A percentile compares a stretch with the other conserved stretches of the same genome.
phyloP scores from a whole-genome alignment of 2,329 filamentous ascomycete species.

The Pseudopyricularia javanii region DNA sequence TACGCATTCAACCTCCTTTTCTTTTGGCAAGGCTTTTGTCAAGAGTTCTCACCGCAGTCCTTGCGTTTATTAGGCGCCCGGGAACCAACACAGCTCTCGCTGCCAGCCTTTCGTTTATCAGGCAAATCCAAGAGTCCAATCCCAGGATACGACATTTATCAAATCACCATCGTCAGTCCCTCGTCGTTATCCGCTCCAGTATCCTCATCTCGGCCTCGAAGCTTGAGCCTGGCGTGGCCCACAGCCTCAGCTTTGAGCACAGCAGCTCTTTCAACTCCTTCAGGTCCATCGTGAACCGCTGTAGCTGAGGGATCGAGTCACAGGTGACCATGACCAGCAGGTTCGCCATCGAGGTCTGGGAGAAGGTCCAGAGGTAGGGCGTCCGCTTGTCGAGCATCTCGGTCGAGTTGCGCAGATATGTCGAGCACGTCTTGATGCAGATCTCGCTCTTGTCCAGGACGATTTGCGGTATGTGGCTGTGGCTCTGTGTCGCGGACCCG shows the following conservation, averaged over 20 bases:
- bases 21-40: not conserved
- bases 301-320: constrained; percentile 15
- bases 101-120: too few relatives aligned
- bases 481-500: not conserved
- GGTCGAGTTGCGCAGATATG: constrained; percentile 20
- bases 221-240: constrained; percentile 19
- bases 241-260: constrained; percentile 15
- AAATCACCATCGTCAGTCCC: not conserved
- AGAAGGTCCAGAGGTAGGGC: constrained; percentile 23
- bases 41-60: too few relatives aligned
- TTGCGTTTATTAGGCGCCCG: too few relatives aligned
- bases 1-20: not conserved
- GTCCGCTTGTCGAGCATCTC: constrained; percentile 22
- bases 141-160: not conserved
- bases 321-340: constrained; percentile 20
- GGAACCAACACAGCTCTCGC: too few relatives aligned
- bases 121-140: not conserved
- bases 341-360: constrained; percentile 20
- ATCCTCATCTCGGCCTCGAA: constrained; percentile 12
- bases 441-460: constrained; percentile 20
- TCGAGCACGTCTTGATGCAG: constrained; percentile 21
- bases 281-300: constrained; percentile 15
- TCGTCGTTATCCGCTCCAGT: constrained; percentile 4
- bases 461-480: constrained; percentile 10
- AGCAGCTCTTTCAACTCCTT: constrained; percentile 15